Conservation (phyloP, 2,329 filamentous ascomycete species). For the Aurifilum marmelostoma region DNA sequence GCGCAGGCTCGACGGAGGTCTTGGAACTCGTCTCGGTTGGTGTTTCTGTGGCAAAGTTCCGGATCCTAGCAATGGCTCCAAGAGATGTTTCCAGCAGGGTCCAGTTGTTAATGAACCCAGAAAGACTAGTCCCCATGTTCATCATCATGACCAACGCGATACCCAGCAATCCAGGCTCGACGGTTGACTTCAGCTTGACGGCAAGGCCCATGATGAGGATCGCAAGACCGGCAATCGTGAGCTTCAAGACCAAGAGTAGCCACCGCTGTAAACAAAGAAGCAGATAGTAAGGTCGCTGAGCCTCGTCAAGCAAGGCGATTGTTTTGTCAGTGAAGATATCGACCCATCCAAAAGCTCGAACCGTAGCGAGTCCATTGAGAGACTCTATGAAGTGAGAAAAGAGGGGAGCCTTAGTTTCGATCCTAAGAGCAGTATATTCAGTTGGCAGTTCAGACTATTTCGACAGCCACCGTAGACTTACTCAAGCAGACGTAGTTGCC, state of each 20-base stretch:
- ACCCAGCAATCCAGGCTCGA: neutral
- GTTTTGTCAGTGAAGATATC: too few species aligned
- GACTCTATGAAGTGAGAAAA: too few species aligned
- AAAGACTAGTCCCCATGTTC: neutral
- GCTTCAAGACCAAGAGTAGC: neutral
- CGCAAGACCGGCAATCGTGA: neutral
- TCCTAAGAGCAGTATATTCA: too few species aligned
- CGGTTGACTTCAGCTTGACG: neutral
- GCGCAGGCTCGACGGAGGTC: neutral
- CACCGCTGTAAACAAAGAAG: neutral
- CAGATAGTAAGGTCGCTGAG: neutral
- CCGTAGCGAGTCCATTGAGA: too few species aligned
- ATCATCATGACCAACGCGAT: neutral
- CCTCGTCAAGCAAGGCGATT: too few species aligned
- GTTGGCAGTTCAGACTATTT: too few species aligned
- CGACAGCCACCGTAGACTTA: too few species aligned
- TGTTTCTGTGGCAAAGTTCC: neutral
- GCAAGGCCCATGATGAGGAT: neutral
- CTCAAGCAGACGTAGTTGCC: too few species aligned
- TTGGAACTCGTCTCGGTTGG: neutral
- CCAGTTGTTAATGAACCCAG: neutral
- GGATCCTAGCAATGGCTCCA: neutral
- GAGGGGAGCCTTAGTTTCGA: too few species aligned
- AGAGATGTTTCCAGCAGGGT: neutral
- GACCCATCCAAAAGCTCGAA: too few species aligned